Base-by-base conservation (phyloP, 768 basidiomycete genomes). In the Imleria badia region DNA sequence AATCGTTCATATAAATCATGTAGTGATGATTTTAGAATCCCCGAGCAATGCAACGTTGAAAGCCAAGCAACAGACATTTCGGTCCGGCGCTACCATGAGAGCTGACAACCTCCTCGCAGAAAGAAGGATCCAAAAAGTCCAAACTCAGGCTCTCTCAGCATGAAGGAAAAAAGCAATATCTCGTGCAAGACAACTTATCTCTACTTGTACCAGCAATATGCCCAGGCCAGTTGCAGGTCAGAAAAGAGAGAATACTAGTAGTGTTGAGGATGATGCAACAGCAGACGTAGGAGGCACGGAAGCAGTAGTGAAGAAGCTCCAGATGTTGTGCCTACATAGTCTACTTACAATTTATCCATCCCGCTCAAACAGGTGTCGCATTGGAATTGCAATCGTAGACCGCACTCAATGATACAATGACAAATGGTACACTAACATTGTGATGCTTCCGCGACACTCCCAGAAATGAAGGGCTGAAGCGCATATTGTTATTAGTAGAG, bases 1-100 rank as follows among this genome's bases (percentile, higher is more conserved):
- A 0, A 81, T 98, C 56, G 76, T 98, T 35, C 95, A 97, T 69
- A 80, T 97, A 56, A 95, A 93, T 64, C 89, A 91, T 31, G 85
- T 91, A 1, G 96, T 98, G 12, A 86, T 97, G 82, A 84, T 99
- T n/a, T 79, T 98, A 23, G 94, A 96, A 70, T 91, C 93, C 9
- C 91, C 93, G 1, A n/a, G n/a, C n/a, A n/a, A n/a, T n/a, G n/a
- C n/a, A n/a, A n/a, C n/a, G n/a, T n/a, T n/a, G n/a, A n/a, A n/a
- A n/a, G n/a, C n/a, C n/a, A n/a, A n/a, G n/a, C n/a, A n/a, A n/a
- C n/a, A n/a, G n/a, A n/a, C n/a, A 91, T 76, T 86, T 23, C 79
- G 77, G 39, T 79, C 85, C 0, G 73, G 76, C 0, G 71, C 76
- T 9, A 66, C 78, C 8, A 68, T 84, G 12, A 67, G 74, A 15